Percentiles rank a stretch among this genome's conserved stretches.
These are phyloP conservation scores for Ogataea parapolymorpha DNA, from an alignment of 805 yeast species.

Conservation along the genomic window DNA sequence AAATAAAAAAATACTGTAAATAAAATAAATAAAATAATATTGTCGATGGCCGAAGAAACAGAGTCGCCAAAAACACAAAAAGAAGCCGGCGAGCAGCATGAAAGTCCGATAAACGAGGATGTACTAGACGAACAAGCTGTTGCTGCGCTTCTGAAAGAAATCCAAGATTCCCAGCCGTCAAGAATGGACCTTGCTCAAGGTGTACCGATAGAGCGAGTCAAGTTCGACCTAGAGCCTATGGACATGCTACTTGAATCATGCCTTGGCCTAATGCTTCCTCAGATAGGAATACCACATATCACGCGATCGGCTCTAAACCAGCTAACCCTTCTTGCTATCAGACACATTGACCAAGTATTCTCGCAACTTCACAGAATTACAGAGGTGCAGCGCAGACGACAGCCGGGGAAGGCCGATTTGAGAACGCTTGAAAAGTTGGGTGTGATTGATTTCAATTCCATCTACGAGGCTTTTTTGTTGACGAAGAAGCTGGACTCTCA, in stretches of 20 bases:
- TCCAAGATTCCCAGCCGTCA: background rate
- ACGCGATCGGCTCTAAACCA: constrained; percentile 37
- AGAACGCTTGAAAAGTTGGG: constrained; percentile 42
- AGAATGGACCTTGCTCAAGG: constrained; percentile 5
- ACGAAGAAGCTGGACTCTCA: constrained; percentile 8
- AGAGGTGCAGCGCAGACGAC: constrained; percentile 56
- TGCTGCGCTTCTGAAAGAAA: constrained; percentile 1
- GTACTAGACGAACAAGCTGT: background rate
- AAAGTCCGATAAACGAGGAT: background rate
- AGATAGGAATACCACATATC: constrained; percentile 29
- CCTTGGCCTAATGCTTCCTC: constrained; percentile 36
- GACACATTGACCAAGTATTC: constrained; percentile 38
- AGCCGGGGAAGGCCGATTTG: constrained; percentile 53
- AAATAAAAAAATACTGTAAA: background rate
- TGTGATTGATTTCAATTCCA: constrained; percentile 36
- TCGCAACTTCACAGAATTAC: constrained; percentile 46
- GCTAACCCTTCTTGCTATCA: constrained; percentile 33
- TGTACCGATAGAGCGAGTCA: constrained; percentile 2
- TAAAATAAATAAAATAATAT: background rate
- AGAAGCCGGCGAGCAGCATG: background rate
- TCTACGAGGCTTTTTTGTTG: constrained; percentile 36
- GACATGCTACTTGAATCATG: constrained; percentile 32
- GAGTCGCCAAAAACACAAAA: background rate
- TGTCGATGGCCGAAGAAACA: constrained; percentile 6
- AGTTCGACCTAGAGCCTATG: constrained; percentile 27